Percentiles rank a stretch among this genome's conserved stretches.
Conservation (phyloP, 202 grass and related monocot species). For the Schoenoplectus triqueter region DNA sequence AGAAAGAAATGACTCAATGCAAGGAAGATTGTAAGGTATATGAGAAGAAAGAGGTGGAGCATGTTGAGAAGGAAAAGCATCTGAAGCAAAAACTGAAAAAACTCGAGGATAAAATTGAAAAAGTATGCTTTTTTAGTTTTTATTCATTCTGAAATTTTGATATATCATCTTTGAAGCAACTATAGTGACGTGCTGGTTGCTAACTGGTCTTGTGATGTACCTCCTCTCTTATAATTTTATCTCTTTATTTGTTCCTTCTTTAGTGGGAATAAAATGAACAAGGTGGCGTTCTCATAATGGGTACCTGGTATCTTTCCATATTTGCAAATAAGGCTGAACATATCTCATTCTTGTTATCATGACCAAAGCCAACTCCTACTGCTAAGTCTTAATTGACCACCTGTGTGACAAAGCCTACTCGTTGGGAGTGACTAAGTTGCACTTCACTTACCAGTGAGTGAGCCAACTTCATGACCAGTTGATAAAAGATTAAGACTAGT, state of each 20-base stretch:
- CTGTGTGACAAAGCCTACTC: background rate
- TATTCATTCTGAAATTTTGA: background rate
- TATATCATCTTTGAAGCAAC: background rate
- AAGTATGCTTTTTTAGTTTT: conserved; percentile 54
- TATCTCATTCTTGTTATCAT: background rate
- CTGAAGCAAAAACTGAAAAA: conserved; percentile 92
- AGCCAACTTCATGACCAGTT: background rate
- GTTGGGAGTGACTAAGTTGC: background rate
- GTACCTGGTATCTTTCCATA: background rate
- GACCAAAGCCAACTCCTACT: background rate
- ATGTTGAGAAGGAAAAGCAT: conserved; percentile 90
- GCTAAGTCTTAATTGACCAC: background rate
- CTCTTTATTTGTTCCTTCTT: conserved; percentile 5
- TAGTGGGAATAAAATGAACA: background rate
- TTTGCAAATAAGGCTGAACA: conserved; percentile 11
- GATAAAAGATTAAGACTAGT: background rate
- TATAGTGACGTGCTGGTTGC: background rate
- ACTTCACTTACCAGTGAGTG: background rate
- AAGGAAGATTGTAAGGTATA: conserved; percentile 93
- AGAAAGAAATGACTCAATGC: conserved; percentile 76
- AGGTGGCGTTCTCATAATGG: background rate
- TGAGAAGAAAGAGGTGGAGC: conserved; percentile 82
- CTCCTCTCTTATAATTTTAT: background rate
- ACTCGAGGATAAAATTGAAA: conserved; percentile 77
- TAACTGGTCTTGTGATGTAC: background rate